phyloP scores from a whole-genome alignment of 768 basidiomycete genomes.

The Pleurotus eryngii region DNA sequence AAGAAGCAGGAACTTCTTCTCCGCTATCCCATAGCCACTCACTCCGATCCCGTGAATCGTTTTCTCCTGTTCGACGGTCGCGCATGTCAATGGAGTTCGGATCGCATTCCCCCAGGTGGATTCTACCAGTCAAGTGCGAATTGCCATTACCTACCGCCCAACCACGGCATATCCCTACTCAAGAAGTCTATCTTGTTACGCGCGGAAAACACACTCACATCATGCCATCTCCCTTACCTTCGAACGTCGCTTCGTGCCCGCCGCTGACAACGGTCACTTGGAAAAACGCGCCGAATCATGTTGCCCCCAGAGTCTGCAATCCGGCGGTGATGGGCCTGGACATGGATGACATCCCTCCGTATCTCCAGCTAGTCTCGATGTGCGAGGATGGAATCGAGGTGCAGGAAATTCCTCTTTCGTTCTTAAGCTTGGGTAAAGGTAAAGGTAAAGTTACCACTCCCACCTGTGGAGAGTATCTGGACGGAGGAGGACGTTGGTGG shows the following conservation, averaged over 20 bases:
- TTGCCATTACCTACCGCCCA: conserved; percentile 36
- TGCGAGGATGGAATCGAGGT: conserved; percentile 72
- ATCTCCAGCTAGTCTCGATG: conserved; percentile 69
- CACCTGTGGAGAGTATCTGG: conserved; percentile 38
- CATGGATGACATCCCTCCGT: conserved; percentile 29
- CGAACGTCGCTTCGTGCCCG: conserved; percentile 37
- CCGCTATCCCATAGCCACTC: conserved; percentile 15
- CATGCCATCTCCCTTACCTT: conserved; percentile 63
- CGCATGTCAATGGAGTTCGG: conserved; percentile 29
- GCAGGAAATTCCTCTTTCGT: conserved; percentile 59
- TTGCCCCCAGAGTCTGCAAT: conserved; percentile 50
- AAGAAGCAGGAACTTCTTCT: conserved; percentile 30
- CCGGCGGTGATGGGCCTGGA: conserved; percentile 21
- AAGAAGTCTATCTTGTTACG: conserved; percentile 62
- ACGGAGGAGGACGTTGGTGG: conserved; percentile 66
- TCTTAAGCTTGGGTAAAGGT: conserved; percentile 51
- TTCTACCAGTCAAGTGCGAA: conserved; percentile 44
- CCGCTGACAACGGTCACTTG: conserved; percentile 59
- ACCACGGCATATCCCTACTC: conserved; percentile 24
- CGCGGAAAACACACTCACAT: conserved; percentile 68
- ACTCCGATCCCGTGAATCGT: conserved; percentile 21
- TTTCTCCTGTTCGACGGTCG: conserved; percentile 34
- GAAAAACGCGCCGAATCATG: conserved; percentile 52
- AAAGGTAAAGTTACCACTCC: conserved; percentile 33
- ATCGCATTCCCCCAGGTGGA: conserved; percentile 42